Percentiles rank a stretch among this genome's conserved stretches.
These are phyloP conservation scores for Hortaea sp. DNA, from an alignment of 2,329 filamentous ascomycete genomes.

Conservation along the genomic window DNA sequence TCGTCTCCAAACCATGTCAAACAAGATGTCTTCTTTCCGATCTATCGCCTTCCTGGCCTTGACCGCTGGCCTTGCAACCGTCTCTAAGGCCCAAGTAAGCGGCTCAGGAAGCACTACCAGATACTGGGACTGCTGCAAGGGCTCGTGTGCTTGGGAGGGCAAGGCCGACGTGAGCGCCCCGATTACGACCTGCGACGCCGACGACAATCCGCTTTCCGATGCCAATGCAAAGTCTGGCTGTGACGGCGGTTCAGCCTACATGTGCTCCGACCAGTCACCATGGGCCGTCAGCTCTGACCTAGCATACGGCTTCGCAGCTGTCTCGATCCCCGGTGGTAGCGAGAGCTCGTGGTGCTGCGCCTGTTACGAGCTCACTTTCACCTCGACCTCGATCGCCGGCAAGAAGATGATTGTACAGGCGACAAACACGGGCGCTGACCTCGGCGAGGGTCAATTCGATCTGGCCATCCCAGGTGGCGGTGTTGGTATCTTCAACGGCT, in stretches of 20 bases:
- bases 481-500: slow-evolving; percentile 44
- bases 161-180: slow-evolving; percentile 46
- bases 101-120: slow-evolving; percentile 26
- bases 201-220: slow-evolving; percentile 45
- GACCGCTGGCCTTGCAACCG: slow-evolving; percentile 13
- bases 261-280: slow-evolving; percentile 53
- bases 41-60: slow-evolving; percentile 15
- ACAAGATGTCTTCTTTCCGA: slow-evolving; percentile 11
- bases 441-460: slow-evolving; percentile 50
- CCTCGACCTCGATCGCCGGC: slow-evolving; percentile 43
- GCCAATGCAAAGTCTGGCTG: slow-evolving; percentile 44
- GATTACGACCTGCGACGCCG: slow-evolving; percentile 45
- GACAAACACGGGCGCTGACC: slow-evolving; percentile 52
- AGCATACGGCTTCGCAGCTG: slow-evolving; percentile 57
- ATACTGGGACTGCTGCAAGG: slow-evolving; percentile 60
- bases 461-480: slow-evolving; percentile 43
- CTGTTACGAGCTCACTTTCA: slow-evolving; percentile 54
- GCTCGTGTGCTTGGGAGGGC: slow-evolving; percentile 50
- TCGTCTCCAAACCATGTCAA: not conserved
- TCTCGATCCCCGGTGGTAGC: slow-evolving; percentile 43
- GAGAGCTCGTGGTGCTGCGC: slow-evolving; percentile 57
- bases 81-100: slow-evolving; percentile 14
- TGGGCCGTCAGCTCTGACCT: slow-evolving; percentile 50
- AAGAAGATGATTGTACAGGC: slow-evolving; percentile 57
- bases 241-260: slow-evolving; percentile 47